These are phyloP conservation scores for Giardia muris DNA, from an alignment of 208 protist species.

Conservation along the genomic window DNA sequence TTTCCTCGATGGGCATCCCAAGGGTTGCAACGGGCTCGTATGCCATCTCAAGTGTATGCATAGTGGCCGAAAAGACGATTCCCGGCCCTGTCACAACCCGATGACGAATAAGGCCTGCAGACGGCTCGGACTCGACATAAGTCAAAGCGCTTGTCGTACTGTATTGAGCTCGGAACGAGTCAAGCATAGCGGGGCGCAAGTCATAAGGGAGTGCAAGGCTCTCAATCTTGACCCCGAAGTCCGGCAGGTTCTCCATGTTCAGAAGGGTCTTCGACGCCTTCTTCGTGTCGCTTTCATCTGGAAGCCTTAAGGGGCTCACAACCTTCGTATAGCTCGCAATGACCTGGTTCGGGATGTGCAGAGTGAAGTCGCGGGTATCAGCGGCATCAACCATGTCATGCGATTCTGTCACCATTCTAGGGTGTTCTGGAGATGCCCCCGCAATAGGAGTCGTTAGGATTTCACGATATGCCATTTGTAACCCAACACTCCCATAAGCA, in stretches of 20 bases:
- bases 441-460: background rate
- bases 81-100: background rate
- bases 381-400: too few species aligned
- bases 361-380: background rate
- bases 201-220: background rate
- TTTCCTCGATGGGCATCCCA: too few species aligned
- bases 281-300: background rate
- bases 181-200: background rate
- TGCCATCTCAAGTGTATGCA: background rate
- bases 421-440: background rate
- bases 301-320: background rate
- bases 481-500: background rate
- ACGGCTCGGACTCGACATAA: background rate
- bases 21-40: too few species aligned
- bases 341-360: background rate
- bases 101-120: background rate
- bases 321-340: background rate
- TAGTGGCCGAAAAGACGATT: background rate
- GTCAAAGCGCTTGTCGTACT: background rate
- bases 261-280: background rate
- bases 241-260: background rate
- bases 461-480: background rate
- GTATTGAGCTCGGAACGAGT: background rate
- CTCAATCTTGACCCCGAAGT: background rate
- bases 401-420: too few species aligned